Base-by-base conservation (phyloP, 2,329 filamentous ascomycete genomes). In the Aspergillus quadrilineatus region DNA sequence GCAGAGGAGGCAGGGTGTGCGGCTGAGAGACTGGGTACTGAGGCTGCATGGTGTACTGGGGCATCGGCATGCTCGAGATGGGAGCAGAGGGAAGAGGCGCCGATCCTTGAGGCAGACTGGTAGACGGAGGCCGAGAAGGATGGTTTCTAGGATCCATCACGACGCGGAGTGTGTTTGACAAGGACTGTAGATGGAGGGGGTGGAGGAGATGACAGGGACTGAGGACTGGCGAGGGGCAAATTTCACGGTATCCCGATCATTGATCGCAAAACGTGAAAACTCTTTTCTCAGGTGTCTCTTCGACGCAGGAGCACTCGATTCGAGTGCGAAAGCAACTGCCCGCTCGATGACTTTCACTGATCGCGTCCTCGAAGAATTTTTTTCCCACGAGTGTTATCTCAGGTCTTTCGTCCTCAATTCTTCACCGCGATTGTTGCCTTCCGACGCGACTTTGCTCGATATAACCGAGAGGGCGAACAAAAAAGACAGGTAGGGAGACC, bases 31-130 rank as follows among this genome's bases (percentile, higher is more conserved):
- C 73, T 32, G 69, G 66, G 60, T 76, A 77, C 58, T 77, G 76
- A 51, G 70, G 74, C 69, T 77, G 75, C 73, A 76, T 77, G 62
- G 72, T 69, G 67, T 78, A 79, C 59, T 77, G 75, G 57, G 76
- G 76, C 72, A 77, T 77, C 12, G 70, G 73, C 71, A 76, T 75
- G 62, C 73, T 77, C 63, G 76, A 76, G 65, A 77, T 70, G 45
- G 76, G 74, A 57, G 75, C 74, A 50, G 74, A 73, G 41, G 75
- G 75, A 58, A 77, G 67, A 46, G 76, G 74, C 67, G 76, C 72
- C 60, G 75, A 74, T 62, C 72, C 71, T 64, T 77, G 76, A 56
- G 75, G 74, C 58, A 78, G 61, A 60, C 69, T 76, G 67, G 76
- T 76, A 57, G 77, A 78, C 22, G 76, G 71, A 64, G 74, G 73